A percentile compares a stretch with the other conserved stretches of the same genome.
Evolutionary conservation across 2,329 filamentous ascomycete genomes (phyloP).

Genomic region (Sporothrix dimorphospora): DNA sequence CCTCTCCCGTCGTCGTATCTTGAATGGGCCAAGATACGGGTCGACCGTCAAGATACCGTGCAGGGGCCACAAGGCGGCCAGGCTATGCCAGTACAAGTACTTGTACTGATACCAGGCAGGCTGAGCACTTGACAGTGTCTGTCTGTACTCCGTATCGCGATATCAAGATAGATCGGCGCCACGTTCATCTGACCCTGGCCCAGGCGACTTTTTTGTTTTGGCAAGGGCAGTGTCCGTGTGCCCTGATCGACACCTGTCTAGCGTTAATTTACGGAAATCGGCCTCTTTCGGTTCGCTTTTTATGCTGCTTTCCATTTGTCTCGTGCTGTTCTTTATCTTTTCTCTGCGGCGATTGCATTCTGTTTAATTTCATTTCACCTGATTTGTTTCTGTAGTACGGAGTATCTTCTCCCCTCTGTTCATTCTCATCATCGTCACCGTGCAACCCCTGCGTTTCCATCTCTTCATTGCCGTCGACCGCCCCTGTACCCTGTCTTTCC

Average conservation of each 20-base stretch:
- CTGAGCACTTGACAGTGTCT: background rate
- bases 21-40: background rate
- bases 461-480: background rate
- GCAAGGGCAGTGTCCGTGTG: background rate
- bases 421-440: background rate
- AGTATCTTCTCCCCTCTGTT: background rate
- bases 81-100: background rate
- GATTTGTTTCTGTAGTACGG: background rate
- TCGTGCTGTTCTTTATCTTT: background rate
- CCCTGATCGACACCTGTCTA: background rate
- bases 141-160: too few relatives aligned
- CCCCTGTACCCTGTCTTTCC: background rate
- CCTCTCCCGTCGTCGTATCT: background rate
- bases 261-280: background rate
- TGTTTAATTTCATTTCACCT: background rate
- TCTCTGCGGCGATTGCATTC: background rate
- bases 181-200: slow-evolving; percentile 16
- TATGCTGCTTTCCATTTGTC: background rate
- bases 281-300: background rate
- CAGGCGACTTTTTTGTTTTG: background rate
- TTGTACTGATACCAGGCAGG: background rate
- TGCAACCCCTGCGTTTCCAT: background rate
- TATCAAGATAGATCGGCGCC: slow-evolving; percentile 28
- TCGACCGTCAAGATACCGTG: background rate
- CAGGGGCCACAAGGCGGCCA: slow-evolving; percentile 12